Evolutionary conservation across 352 stramenopile species (phyloP).

Genomic region (Globisporangium solare): DNA sequence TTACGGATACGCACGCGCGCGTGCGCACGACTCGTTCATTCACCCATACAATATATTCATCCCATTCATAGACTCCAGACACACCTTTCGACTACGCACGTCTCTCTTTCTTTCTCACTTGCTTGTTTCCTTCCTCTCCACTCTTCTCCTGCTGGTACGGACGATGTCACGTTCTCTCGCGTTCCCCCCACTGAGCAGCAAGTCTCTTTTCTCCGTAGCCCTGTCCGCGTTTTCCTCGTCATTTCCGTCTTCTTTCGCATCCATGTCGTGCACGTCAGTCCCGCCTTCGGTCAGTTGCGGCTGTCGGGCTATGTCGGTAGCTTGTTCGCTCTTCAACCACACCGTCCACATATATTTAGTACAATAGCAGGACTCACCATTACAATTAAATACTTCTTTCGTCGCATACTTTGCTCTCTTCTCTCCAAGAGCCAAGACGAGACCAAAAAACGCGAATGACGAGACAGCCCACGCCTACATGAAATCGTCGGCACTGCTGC

Average conservation of each 20-base stretch:
- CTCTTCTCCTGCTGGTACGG: background rate
- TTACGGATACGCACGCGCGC: too few species aligned
- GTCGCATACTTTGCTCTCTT: background rate
- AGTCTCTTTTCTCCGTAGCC: background rate
- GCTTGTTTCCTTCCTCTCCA: background rate
- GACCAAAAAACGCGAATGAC: constrained; percentile 1
- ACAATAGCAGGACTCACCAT: constrained; percentile 1
- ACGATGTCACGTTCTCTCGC: constrained; percentile 1
- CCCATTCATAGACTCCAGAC: background rate
- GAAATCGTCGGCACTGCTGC: constrained; percentile 69
- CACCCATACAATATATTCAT: constrained; percentile 1
- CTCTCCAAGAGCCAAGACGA: background rate
- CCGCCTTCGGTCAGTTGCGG: too few species aligned
- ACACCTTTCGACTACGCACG: background rate
- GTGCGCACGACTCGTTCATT: background rate
- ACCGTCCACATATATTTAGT: constrained; percentile 1
- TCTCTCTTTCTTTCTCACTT: background rate
- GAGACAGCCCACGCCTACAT: constrained; percentile 33
- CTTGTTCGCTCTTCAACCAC: background rate
- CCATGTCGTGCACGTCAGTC: too few species aligned
- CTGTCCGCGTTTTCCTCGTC: background rate
- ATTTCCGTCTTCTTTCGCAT: too few species aligned
- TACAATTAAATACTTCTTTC: constrained; percentile 4
- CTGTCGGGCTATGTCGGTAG: too few species aligned
- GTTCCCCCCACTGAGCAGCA: background rate